A percentile compares a stretch with the other conserved stretches of the same genome.
Evolutionary conservation across 1,284 basidiomycete genomes (phyloP).

Genomic region (Lentinus polychrous): DNA sequence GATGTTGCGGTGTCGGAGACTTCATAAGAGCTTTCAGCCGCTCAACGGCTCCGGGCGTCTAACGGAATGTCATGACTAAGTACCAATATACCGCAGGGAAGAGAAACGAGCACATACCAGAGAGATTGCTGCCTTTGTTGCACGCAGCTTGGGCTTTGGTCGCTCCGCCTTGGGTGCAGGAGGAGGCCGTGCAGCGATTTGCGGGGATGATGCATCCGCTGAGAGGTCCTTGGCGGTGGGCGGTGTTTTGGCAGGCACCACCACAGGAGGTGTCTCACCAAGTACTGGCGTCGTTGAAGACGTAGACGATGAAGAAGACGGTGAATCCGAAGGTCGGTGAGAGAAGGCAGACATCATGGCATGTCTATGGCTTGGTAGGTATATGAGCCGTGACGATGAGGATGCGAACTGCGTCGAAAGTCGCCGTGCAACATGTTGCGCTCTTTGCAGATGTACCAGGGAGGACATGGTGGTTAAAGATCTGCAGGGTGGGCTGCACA

Average conservation of each 20-base stretch:
- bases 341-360: conserved; percentile 57
- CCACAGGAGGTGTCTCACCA: conserved; percentile 44
- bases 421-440: background rate
- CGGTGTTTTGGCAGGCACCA: conserved; percentile 37
- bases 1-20: conserved; percentile 83
- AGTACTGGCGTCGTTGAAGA: conserved; percentile 26
- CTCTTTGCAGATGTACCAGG: background rate
- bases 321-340: conserved; percentile 21
- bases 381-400: conserved; percentile 14
- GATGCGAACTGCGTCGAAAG: conserved; percentile 9
- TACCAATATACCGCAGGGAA: background rate
- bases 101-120: conserved; percentile 48
- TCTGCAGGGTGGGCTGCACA: too few species aligned
- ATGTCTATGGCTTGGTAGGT: conserved; percentile 28
- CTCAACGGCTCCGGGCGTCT: conserved; percentile 81
- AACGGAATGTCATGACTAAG: conserved; percentile 9
- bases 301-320: conserved; percentile 16
- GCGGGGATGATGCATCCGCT: conserved; percentile 57
- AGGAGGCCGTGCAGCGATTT: conserved; percentile 64
- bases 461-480: background rate
- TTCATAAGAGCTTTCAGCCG: conserved; percentile 67
- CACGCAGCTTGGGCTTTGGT: conserved; percentile 57
- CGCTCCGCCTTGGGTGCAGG: conserved; percentile 58
- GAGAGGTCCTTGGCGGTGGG: conserved; percentile 32
- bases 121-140: conserved; percentile 77